Evolutionary conservation across 257 asterid species (phyloP), one percentile per base, ranked within the genome.

Genomic region (Solanum chilense): DNA sequence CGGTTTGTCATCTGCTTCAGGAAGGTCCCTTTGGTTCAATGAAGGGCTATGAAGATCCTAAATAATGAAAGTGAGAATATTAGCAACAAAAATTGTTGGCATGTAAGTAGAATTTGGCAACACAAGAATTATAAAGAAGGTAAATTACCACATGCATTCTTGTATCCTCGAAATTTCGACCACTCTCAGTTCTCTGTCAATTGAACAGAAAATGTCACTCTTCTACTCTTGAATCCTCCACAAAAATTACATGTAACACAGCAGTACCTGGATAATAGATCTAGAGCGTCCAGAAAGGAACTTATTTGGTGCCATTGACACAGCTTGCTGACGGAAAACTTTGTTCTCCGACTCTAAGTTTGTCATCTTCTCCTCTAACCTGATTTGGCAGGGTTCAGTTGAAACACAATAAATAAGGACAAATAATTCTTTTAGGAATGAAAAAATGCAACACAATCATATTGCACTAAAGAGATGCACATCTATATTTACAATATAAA

Each of bases 311-410:
- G 98, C 95, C 84, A 97, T 93, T 86, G 99, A 96, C 88, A 97
- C 96, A 74, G 99, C 96, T 86, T 97, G 99, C 91, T 97, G 99
- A 88, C 99, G 99, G 89, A 97, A 94, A 93, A 97, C 99, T 96
- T 97, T 96, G 88, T 94, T 97, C 90, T 97, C 99, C 3, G 98
- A 96, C 91, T 97, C 99, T 75, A 94, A 89, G 89, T 97, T 96
- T 88, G 88, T 88, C 82, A 93, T 89, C 96, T 94, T 97, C 94
- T 97, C 99, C 91, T 97, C 99, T 76, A 93, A 93, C 95, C 99
- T 97, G 91, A 86, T 86, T 21, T 52, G 60, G 76, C 89, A 11
- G 74, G n/a, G 82, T 29, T 81, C 85, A 81, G 44, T 52, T 5
- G 45, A 69, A 88, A 87, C 52, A 77, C 69, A 81, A 60, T 77